Base-by-base conservation (phyloP, 2,329 filamentous ascomycete genomes). In the Leptosphaerulina australis region DNA sequence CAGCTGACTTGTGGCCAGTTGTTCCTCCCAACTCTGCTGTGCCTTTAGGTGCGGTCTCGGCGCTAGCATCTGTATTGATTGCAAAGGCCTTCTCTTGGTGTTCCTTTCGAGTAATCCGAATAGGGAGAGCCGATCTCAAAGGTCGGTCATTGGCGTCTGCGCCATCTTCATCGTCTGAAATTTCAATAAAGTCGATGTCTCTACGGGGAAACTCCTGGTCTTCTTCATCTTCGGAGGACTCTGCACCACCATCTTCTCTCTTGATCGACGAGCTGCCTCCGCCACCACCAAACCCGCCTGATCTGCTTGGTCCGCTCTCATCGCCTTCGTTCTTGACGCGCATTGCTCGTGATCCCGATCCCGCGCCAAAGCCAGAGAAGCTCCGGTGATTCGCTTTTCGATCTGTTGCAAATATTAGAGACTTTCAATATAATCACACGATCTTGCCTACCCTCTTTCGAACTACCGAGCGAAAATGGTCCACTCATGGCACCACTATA, bases 121-220 rank as follows among this genome's bases (percentile, higher is more conserved):
- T 76, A 4, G 83, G 83, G 37, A 70, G 54, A 21, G 60, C 52
- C 26, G 60, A 55, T 58, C 62, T 56, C 35, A 58, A 56, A 17
- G 64, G 63, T n/a, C 50, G 56, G n/a, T 44, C 45, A 10, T 54
- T 47, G 21, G 41, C 40, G 37, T 63, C 64, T 15, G 41, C 50
- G 14, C 74, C 70, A 35, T 79, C 76, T 22, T 82, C 81, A 47
- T 83, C 79, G 38, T 79, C 82, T 10, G 81, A 77, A 10, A 85
- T 79, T 54, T 84, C 80, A 33, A 83, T 82, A n/a, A 77, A 68
- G 56, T 86, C 83, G 46, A 87, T 82, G 54, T 83, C 79, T 44
- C 79, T 72, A 43, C 79, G 74, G 30, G 76, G 73, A n/a, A 70
- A 59, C 12, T 63, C 56, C 10, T 58, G 55, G 22, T 80, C 81